Evolutionary conservation across 805 yeast genomes (phyloP), one percentile per base, ranked within the genome.

Genomic region (Metschnikowia orientalis): DNA sequence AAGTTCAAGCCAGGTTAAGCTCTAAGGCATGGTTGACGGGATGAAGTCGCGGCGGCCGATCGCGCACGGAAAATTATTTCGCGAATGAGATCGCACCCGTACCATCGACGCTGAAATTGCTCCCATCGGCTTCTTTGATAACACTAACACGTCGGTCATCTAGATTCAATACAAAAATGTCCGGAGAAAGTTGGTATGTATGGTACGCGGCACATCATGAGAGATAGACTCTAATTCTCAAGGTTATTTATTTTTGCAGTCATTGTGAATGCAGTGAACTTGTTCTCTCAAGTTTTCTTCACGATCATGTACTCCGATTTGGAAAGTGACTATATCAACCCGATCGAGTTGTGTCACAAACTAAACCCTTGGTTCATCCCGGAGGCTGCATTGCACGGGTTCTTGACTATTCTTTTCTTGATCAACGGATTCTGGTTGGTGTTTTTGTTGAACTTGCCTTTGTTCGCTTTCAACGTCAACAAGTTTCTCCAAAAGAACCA

Each of bases 251-350:
- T 82, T 41, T 66, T 77, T 48, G 86, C 95, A 7, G 95, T 89
- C 26, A 56, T 89, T 39, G 71, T 81, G 43, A 90, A 90, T 63
- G 92, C 95, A 39, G 75, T 83, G 49, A 87, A 84, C 71, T 71
- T 90, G 63, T 88, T 90, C 56, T 70, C 84, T 23, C 97, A 89
- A 67, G 97, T 89, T 36, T 92, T 84, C 61, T 89, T 89, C 74
- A 87, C 96, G 30, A 88, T 89, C 63, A 79, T 88, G 81, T 90
- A 84, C 69, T 84, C 95, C 45, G 97, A 89, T 63, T 73, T 89
- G 60, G 97, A 86, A 63, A 80, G 89, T 54, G 98, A 92, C 62
- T 92, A 90, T 71, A 89, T 90, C 67, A 92, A 90, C 61, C 97
- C 97, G 37, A 87, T 90, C 57, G 97, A 90, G 64, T 73, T 92